Evolutionary conservation across 108 stramenopile genomes (phyloP), one percentile per base, ranked within the genome.

Genomic region (Aurantiochytrium sp.): DNA sequence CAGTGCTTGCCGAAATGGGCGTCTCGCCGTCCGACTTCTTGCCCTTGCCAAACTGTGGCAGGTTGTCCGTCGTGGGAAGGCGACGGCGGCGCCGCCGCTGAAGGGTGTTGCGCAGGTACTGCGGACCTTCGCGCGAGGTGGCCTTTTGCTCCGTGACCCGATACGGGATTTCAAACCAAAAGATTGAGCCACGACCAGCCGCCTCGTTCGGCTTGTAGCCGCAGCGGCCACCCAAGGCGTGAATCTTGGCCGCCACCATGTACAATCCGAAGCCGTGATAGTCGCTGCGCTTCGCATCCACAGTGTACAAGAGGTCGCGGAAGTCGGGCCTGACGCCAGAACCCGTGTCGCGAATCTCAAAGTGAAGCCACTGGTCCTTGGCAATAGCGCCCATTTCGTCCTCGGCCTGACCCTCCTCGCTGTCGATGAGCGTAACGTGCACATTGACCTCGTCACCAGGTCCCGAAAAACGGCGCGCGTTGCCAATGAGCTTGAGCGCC

Each of bases 111-210:
- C 76, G 76, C 49, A 83, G 51, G 51, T 53, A 47, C 76, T 53
- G 45, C 1, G 76, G 76, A 12, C 49, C 49, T 12, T 21, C 76
- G 76, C 76, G 76, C 43, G 49, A 83, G n/a, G 76, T 83, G 25
- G 76, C 49, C 18, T 55, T 23, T 18, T 23, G 25, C 49, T 83
- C 76, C 43, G 76, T 83, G 49, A 53, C 49, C 49, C 49, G 12
- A 4, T 83, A 83, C 49, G 76, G 76, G 51, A 83, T 83, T 4
- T 83, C 76, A 23, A 83, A 83, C 76, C 76, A 83, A 28, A 83
- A 95, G 88, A 59, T 94, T 92, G 47, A 94, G 90, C 5, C 95
- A 92, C 28, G 94, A 92, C n/a, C 94, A 91, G 72, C 93, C 88
- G 19, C 93, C 90, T 29, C 92, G 90, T 60, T 91, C 72, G 58